phyloP scores from a whole-genome alignment of 345 rosid genomes.

The Populus simonii region DNA sequence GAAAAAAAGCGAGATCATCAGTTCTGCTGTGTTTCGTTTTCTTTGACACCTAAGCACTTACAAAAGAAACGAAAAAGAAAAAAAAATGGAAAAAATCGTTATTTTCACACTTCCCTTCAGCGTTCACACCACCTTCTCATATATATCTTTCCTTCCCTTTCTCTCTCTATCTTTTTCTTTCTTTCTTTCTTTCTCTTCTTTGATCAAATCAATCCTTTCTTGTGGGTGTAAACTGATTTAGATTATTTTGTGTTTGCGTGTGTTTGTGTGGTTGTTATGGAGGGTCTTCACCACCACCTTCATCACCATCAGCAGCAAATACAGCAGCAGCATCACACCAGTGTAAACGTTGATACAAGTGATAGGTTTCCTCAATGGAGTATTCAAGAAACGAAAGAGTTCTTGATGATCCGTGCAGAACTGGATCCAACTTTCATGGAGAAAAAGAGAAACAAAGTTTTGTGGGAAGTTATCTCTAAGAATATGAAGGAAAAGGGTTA shows the following conservation, averaged over 20 bases:
- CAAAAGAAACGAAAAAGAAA: background rate
- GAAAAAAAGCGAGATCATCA: slow-evolving; percentile 16
- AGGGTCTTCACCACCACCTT: slow-evolving; percentile 48
- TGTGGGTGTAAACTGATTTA: background rate
- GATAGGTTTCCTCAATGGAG: slow-evolving; percentile 99
- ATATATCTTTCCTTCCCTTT: slow-evolving; percentile 32
- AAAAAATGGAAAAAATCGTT: no score
- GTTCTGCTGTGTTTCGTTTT: slow-evolving; percentile 20
- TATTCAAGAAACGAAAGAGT: slow-evolving; percentile 79
- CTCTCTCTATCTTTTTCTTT: slow-evolving; percentile 19
- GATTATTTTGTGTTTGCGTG: slow-evolving; percentile 14
- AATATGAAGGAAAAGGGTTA: slow-evolving; percentile 79
- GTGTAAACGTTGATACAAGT: slow-evolving; percentile 39
- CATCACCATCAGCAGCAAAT: slow-evolving; percentile 30
- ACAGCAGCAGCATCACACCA: slow-evolving; percentile 38
- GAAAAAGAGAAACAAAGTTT: slow-evolving; percentile 84
- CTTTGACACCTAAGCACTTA: slow-evolving; percentile 34
- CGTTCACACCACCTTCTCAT: slow-evolving; percentile 40
- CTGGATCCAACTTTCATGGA: slow-evolving; percentile 89
- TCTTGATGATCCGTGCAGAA: slow-evolving; percentile 72
- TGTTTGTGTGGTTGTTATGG: slow-evolving; percentile 38
- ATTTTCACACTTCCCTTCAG: slow-evolving; percentile 50
- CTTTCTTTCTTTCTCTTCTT: background rate
- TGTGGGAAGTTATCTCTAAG: slow-evolving; percentile 79
- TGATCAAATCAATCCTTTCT: slow-evolving; percentile 14